A percentile compares a stretch with the other conserved stretches of the same genome.
Evolutionary conservation across 352 stramenopile species (phyloP).

Genomic region (Phytopythium litorale): DNA sequence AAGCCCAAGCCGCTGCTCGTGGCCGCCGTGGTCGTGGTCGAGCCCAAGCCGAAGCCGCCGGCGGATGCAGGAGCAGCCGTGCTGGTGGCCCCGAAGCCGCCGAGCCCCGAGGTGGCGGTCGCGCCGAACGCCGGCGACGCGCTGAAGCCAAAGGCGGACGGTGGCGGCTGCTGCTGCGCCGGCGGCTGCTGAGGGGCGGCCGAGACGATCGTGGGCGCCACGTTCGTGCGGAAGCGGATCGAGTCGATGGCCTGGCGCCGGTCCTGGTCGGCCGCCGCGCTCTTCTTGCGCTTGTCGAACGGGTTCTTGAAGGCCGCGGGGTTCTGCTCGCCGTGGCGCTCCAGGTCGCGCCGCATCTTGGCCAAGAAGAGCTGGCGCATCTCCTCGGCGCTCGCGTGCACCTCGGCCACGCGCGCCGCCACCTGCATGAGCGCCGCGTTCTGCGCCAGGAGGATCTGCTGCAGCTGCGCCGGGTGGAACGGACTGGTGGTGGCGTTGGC

Average conservation of each 20-base stretch:
- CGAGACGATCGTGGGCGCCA: conserved; percentile 62
- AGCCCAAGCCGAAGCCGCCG: conserved; percentile 38
- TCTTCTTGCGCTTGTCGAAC: conserved; percentile 79
- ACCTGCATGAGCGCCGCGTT: conserved; percentile 76
- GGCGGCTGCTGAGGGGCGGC: conserved; percentile 10
- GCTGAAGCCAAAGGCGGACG: conserved; percentile 45
- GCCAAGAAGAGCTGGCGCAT: conserved; percentile 65
- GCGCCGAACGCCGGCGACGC: conserved; percentile 16
- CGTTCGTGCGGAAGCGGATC: conserved; percentile 73
- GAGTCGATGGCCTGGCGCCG: conserved; percentile 58
- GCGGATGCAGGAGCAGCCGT: conserved; percentile 5
- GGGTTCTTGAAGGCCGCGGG: conserved; percentile 62
- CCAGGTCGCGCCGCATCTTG: conserved; percentile 58
- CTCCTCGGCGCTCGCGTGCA: conserved; percentile 72
- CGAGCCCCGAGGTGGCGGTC: conserved; percentile 8
- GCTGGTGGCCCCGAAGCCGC: background rate
- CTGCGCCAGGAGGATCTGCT: conserved; percentile 75
- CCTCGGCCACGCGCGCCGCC: conserved; percentile 65
- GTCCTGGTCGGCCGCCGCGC: conserved; percentile 45
- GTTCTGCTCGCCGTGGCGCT: conserved; percentile 58
- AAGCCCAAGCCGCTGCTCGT: conserved; percentile 22
- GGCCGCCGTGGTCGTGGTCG: conserved; percentile 13
- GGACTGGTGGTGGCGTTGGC: conserved; percentile 3
- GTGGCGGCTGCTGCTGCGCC: conserved; percentile 11
- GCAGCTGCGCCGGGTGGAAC: conserved; percentile 32